Evolutionary conservation across 2,329 filamentous ascomycete species (phyloP), one percentile per base, ranked within the genome.

Genomic region (Trichoderma aggressivum): DNA sequence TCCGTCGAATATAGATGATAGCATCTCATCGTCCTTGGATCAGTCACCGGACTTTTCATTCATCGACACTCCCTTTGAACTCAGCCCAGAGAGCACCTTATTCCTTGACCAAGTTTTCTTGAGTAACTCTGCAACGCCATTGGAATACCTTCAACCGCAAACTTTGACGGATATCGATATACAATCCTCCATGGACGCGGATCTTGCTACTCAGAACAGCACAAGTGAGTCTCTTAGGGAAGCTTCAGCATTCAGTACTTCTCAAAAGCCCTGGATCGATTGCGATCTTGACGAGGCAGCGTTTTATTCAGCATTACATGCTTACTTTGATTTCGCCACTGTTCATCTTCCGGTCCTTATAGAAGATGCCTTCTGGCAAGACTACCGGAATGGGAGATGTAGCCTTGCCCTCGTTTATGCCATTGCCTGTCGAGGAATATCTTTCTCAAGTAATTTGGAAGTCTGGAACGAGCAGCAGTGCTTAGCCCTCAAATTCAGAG

Each of bases 21-120:
- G 7, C 3, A 26, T 59, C 26, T 50, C 26, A 2, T 67, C 53
- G 18, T 67, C 64, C 11, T 7, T 67, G 36, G 55, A 59, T 55
- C 34, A 47, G 36, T 47, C 64, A n/a, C 53, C 53, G 26, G 53
- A 67, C 18, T 67, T 67, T 14, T 59, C 64, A 26, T 59, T 47
- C 36, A 36, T 67, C n/a, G 14, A 47, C 14, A 59, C 64, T 12
- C 55, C 64, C 5, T 67, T 67, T 10, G 64, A 59, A 26, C 64
- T 67, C 64, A 67, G 64, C 7, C 53, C 64, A 7, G 64, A 59
- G 5, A 67, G 53, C 53, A 67, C 59, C 2, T 59, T 67, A 32
- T 67, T 67, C n/a, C 18, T 67, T 4, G 64, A 67, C 24, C 64
- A 67, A 47, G 34, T 67, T 3, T 67, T 67, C n/a, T n/a, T 67